Conservation (phyloP, 495 filamentous ascomycete genomes). For the Podospora comata region DNA sequence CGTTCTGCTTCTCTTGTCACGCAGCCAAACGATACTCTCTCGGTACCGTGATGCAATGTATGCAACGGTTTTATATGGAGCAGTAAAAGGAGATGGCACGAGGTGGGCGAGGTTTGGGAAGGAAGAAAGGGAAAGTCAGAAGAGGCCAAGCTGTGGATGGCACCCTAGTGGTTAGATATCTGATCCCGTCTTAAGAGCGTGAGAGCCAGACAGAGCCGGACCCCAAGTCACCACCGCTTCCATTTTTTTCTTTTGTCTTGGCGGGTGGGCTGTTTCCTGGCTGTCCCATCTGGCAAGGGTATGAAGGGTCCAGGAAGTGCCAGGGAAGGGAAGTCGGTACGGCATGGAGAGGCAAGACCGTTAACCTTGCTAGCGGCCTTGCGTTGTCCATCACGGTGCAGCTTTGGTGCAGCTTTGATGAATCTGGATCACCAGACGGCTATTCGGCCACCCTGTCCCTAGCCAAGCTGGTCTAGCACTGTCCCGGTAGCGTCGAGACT, state of each 20-base stretch:
- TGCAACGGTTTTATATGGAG: background rate
- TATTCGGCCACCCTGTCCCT: background rate
- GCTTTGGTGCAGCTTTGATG: background rate
- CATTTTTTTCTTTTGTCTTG: constrained; percentile 29
- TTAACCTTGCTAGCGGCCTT: background rate
- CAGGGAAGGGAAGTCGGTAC: background rate
- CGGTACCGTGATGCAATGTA: background rate
- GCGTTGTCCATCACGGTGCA: background rate
- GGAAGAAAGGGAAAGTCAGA: background rate
- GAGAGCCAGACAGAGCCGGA: background rate
- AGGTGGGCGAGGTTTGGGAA: background rate
- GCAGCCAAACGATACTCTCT: background rate
- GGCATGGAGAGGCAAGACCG: background rate
- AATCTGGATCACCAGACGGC: constrained; percentile 2
- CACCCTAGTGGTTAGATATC: constrained; percentile 12
- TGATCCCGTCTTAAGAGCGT: background rate
- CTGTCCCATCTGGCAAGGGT: constrained; percentile 9
- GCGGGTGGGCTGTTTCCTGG: constrained; percentile 22
- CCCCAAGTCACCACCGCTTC: constrained; percentile 17
- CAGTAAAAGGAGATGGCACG: background rate
- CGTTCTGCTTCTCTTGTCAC: background rate
- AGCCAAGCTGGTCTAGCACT: background rate
- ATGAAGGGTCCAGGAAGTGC: too few relatives aligned
- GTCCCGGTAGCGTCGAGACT: background rate
- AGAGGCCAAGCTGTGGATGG: constrained; percentile 8